Evolutionary conservation across 2,329 filamentous ascomycete species (phyloP).

Genomic region (Hirsutella thompsonii): DNA sequence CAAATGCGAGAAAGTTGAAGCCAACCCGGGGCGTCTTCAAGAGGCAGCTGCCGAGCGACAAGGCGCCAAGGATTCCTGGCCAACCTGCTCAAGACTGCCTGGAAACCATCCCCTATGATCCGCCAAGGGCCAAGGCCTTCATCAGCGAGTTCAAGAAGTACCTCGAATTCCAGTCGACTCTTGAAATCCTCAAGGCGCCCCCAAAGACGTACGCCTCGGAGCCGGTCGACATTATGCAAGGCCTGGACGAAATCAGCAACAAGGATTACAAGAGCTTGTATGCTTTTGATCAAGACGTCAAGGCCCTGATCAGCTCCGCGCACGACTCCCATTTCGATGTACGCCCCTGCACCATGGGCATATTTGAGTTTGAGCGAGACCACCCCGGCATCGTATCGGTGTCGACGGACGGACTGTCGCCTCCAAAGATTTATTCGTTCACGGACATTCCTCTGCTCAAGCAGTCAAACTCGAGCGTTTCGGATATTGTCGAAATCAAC

Average conservation of each 20-base stretch:
- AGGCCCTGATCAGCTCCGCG: constrained; percentile 1
- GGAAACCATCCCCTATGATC: constrained; percentile 4
- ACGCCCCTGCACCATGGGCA: neutral
- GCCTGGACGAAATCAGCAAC: constrained; percentile 1
- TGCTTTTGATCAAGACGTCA: constrained; percentile 1
- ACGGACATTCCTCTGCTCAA: neutral
- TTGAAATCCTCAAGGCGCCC: constrained; percentile 4
- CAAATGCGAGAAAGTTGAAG: no score
- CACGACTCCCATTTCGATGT: constrained; percentile 4
- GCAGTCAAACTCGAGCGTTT: constrained; percentile 1
- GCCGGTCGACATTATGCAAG: constrained; percentile 3
- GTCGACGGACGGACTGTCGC: constrained; percentile 16
- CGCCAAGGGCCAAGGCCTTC: constrained; percentile 1
- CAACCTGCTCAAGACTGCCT: neutral
- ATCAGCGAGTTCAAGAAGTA: constrained; percentile 4
- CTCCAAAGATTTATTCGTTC: constrained; percentile 9
- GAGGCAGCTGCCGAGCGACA: no score
- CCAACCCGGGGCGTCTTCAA: no score
- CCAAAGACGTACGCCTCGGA: constrained; percentile 2
- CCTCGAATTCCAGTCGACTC: constrained; percentile 6
- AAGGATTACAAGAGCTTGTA: neutral
- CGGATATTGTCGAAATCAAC: constrained; percentile 7
- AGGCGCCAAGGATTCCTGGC: neutral
- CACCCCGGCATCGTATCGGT: constrained; percentile 2
- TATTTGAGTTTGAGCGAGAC: neutral